These are phyloP conservation scores for Neocatenulostroma microsporum DNA, from an alignment of 2,329 filamentous ascomycete genomes.

Conservation along the genomic window DNA sequence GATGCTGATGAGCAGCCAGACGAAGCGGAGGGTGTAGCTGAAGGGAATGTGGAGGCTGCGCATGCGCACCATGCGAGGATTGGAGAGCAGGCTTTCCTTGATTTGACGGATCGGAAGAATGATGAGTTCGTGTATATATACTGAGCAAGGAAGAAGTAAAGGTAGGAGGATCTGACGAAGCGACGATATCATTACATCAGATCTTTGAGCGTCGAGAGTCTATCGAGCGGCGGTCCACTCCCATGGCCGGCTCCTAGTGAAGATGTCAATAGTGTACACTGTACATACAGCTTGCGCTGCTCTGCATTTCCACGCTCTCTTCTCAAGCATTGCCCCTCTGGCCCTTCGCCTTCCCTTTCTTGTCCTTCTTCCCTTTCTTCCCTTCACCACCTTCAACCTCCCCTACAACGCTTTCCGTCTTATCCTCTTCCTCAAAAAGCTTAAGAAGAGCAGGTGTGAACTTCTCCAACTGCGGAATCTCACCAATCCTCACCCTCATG, in stretches of 20 bases:
- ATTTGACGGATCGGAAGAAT: constrained; percentile 56
- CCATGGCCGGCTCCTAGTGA: too few species aligned
- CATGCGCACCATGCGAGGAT: constrained; percentile 24
- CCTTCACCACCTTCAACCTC: too few species aligned
- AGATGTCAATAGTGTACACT: too few species aligned
- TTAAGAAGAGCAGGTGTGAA: constrained; percentile 54
- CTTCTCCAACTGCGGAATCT: constrained; percentile 59
- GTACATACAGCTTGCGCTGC: too few species aligned
- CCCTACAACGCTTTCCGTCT: too few species aligned
- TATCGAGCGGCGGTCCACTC: too few species aligned
- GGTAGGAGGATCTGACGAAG: too few species aligned
- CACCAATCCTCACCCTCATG: constrained; percentile 64
- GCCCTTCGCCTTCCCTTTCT: constrained; percentile 5
- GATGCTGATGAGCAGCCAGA: constrained; percentile 20
- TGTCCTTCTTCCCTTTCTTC: constrained; percentile 4
- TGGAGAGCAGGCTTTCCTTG: constrained; percentile 48
- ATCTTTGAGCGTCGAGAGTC: too few species aligned
- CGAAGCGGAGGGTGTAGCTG: constrained; percentile 3
- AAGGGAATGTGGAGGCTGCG: constrained; percentile 17
- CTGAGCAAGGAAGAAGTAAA: too few species aligned
- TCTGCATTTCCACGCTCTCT: too few species aligned
- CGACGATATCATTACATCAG: too few species aligned
- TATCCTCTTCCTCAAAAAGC: constrained; percentile 45
- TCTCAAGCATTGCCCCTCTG: constrained; percentile 1
- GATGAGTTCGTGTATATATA: constrained; percentile 41